Conservation (phyloP, 306 rosid genomes). For the Datisca glomerata region DNA sequence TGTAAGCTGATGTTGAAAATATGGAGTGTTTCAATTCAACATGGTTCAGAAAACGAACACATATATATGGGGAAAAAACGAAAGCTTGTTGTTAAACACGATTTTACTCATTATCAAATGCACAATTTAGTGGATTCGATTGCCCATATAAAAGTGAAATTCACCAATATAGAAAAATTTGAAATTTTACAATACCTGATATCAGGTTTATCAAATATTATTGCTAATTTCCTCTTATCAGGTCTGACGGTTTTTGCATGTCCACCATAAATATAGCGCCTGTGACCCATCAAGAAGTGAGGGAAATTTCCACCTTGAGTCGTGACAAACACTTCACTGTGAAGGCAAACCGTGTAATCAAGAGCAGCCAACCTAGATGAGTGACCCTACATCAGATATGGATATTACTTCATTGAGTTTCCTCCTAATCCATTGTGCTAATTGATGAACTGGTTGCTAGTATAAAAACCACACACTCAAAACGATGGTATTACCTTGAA, state of each 20-base stretch:
- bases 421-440: conserved; percentile 11
- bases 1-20: too few species aligned
- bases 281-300: conserved; percentile 93
- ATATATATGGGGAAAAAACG: too few species aligned
- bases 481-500: conserved; percentile 37
- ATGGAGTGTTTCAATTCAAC: too few species aligned
- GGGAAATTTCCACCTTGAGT: conserved; percentile 98
- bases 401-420: conserved; percentile 11
- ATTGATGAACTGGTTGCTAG: conserved; percentile 12
- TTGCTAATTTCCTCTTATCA: conserved; percentile 76
- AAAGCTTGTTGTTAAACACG: too few species aligned
- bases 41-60: too few species aligned
- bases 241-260: conserved; percentile 93
- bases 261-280: conserved; percentile 73
- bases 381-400: conserved; percentile 70
- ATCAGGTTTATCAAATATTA: conserved; percentile 54
- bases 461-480: neutral
- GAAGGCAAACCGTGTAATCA: conserved; percentile 90
- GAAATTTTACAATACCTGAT: too few species aligned
- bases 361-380: conserved; percentile 95
- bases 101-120: too few species aligned
- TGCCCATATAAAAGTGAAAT: too few species aligned
- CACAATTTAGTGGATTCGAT: too few species aligned
- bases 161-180: too few species aligned
- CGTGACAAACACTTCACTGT: conserved; percentile 91